Base-by-base conservation (phyloP, 495 filamentous ascomycete genomes). In the Xylaria telfairii region DNA sequence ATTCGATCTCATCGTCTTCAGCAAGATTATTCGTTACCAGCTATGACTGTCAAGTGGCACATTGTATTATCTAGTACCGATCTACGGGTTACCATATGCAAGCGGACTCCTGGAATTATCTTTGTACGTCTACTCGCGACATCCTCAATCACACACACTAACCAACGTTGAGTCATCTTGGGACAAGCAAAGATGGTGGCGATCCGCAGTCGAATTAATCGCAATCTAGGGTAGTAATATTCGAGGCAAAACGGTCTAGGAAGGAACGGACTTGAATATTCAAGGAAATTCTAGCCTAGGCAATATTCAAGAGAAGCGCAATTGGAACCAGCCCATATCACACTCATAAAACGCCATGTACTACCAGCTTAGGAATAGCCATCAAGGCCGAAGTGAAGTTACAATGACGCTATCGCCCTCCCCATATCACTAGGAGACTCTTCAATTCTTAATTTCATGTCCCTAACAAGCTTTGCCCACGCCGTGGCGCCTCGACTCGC, bases 401-500 rank as follows among this genome's bases (percentile, higher is more conserved):
- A 72, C n/a, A 69, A 59, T 17, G 71, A 71, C 7, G 67, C 66
- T 32, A 65, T 53, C 44, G 62, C 62, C 19, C 66, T 62, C 0
- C 66, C 47, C 26, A 51, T 67, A 17, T 68, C 66, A 28, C 32
- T 19, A 28, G 57, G 15, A 2, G 15, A 6, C 1, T 67, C 64
- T 46, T 87, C 85, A 2, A 81, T 83, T 8, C 78, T 80, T 73
- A 88, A 81, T 64, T 80, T 84, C 81, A 90, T 82, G 60, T 87
- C 87, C 53, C 78, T 78, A 1, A 84, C 80, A 46, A 90, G 78
- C 81, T 85, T 93, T 68, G 79, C 80, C 90, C 91, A 95, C 63
- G 88, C 87, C 60, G 82, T 80, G 30, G 86, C 86, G 1, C 89
- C 93, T 65, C 92, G 81, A 49, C 78, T 80, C 17, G 92, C 92